Base-by-base conservation (phyloP, 1,139 yeast species). In the Pichia sp. region DNA sequence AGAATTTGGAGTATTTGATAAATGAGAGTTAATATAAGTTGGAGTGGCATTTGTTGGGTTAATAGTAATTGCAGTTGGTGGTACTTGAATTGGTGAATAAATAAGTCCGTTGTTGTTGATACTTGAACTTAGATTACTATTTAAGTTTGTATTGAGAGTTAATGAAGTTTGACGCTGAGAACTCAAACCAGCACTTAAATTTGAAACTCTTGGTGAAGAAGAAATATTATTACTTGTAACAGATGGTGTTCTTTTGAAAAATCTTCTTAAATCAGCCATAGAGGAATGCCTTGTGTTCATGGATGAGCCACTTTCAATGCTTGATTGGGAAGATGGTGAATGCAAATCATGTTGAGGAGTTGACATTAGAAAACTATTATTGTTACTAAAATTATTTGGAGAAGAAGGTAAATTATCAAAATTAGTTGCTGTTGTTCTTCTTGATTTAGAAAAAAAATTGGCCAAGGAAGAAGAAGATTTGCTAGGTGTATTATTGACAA, bases 231-330 rank as follows among this genome's bases (percentile, higher is more conserved):
- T 32, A 7, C 44, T 42, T 25, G 51, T 44, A 5, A 54, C 38
- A 5, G 65, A 63, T 3, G 64, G 61, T 28, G 72, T 67, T 59
- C 76, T 75, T 54, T 75, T 76, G 65, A 85, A 85, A 62, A 85
- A 84, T 51, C 90, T 68, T 62, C 85, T 83, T 64, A 85, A 68
- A 63, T 84, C 88, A 34, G 86, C 84, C 88, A 83, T 84, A 7
- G 89, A 81, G 54, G 82, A 81, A 58, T 83, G 89, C 54, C 73
- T 70, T 26, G 74, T 50, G 47, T 46, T 45, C 9, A 34, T 26
- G 3, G 46, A 39, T 3, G 55, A 49, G n/a, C 30, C 40, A 31
- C 53, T 51, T 33, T 50, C 55, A 7, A 18, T 36, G 34, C 52
- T 49, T 26, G 53, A 48, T 41, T 57, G 60, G 29, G 66, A 59